Evolutionary conservation across 2,329 filamentous ascomycete species (phyloP), one percentile per base, ranked within the genome.

Genomic region (Aspergillus ochraceoroseus): DNA sequence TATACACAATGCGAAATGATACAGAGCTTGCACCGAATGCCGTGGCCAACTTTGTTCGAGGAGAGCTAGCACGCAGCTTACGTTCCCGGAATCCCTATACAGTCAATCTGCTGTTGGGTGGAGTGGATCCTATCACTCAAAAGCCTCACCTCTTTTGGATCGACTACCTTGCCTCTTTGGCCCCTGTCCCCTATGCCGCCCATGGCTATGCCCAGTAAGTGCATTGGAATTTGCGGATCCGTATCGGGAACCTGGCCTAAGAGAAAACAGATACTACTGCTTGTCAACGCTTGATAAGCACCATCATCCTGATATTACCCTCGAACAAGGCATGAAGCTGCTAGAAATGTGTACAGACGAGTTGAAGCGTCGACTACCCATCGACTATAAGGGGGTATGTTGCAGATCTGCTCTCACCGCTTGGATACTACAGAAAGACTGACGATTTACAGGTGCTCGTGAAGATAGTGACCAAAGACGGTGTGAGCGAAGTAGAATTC

Each of bases 1-100:
- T 98, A 63, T 98, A 98, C 73, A 88, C 86, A 54, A 98, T 96
- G 89, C 87, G 94, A 63, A 96, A 96, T 67, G 85, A 88, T 68
- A 85, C 85, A 62, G 87, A 95, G 60, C 80, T 98, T 47, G 87
- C 87, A 30, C 90, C 92, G 7, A 82, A 83, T 23, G 92, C 87
- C 26, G 82, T 95, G 41, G 87, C 89, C 48, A 82, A 87, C 72
- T 98, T 95, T 65, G 88, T 98, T 56, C 87, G 92, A 53, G 84
- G 85, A 63, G 89, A 98, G 71, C 81, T 98, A 48, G 92, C 94
- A 30, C 83, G 82, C 47, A 92, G 87, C 63, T 73, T 98, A 65
- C 81, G 92, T 64, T 95, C 87, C 56, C 80, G 87, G 66, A 90
- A 87, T 66, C 92, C 92, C 4, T 98, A 96, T 74, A 94, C 85